Evolutionary conservation across 2,329 filamentous ascomycete genomes (phyloP).

Genomic region (Pseudogymnoascus sp.): DNA sequence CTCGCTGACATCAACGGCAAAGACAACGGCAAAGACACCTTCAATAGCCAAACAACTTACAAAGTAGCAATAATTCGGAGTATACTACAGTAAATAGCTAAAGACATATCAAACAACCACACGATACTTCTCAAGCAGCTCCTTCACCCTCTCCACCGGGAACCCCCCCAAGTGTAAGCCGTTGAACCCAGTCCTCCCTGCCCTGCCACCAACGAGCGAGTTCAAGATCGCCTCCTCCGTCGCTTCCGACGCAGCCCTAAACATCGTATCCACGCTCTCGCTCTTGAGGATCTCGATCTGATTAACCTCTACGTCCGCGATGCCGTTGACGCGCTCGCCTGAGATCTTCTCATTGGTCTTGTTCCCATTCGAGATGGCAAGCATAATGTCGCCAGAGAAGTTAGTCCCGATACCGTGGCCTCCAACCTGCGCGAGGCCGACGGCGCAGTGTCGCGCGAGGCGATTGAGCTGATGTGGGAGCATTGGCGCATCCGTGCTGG

Average conservation of each 20-base stretch:
- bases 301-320: conserved; percentile 34
- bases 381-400: conserved; percentile 59
- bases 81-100: neutral
- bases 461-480: conserved; percentile 50
- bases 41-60: neutral
- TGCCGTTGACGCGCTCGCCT: conserved; percentile 22
- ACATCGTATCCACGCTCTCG: conserved; percentile 52
- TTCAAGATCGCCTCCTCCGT: conserved; percentile 64
- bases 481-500: conserved; percentile 51
- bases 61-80: neutral
- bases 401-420: conserved; percentile 50
- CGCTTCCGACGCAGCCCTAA: conserved; percentile 55
- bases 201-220: conserved; percentile 50
- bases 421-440: conserved; percentile 55
- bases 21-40: neutral
- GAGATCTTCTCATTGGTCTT: conserved; percentile 20
- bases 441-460: conserved; percentile 53
- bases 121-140: conserved; percentile 38
- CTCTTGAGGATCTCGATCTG: conserved; percentile 48
- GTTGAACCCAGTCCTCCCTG: conserved; percentile 49
- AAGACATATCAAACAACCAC: conserved; percentile 13
- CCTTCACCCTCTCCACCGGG: conserved; percentile 40
- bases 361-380: conserved; percentile 59
- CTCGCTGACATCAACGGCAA: neutral
- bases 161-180: conserved; percentile 44